A percentile compares a stretch with the other conserved stretches of the same genome.
phyloP scores from a whole-genome alignment of 2,329 filamentous ascomycete species.

The Biscogniauxia sp. region DNA sequence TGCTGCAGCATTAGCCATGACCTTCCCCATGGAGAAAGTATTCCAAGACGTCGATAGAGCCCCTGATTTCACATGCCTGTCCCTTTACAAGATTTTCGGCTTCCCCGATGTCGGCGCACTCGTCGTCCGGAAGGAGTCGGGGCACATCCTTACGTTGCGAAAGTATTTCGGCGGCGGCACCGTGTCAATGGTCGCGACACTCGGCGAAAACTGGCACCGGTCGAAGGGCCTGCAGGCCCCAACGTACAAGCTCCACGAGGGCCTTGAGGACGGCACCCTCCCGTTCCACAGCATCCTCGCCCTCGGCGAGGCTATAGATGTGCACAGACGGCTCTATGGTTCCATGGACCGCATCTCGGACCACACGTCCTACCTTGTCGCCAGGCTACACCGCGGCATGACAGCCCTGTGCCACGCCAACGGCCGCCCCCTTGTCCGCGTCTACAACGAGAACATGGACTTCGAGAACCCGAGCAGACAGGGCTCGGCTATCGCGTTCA shows the following conservation, averaged over 20 bases:
- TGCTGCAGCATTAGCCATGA: slow-evolving; percentile 64
- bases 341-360: slow-evolving; percentile 57
- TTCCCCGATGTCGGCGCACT: slow-evolving; percentile 64
- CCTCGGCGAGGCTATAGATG: slow-evolving; percentile 56
- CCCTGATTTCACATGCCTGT: slow-evolving; percentile 61
- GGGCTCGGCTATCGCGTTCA: slow-evolving; percentile 64
- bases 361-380: slow-evolving; percentile 54
- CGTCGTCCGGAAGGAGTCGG: slow-evolving; percentile 54
- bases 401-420: slow-evolving; percentile 50
- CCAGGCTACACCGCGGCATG: slow-evolving; percentile 48
- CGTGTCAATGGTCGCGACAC: slow-evolving; percentile 56
- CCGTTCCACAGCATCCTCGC: slow-evolving; percentile 66
- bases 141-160: slow-evolving; percentile 51
- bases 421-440: slow-evolving; percentile 46
- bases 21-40: slow-evolving; percentile 50
- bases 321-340: slow-evolving; percentile 54
- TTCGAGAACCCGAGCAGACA: slow-evolving; percentile 53
- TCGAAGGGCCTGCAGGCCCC: slow-evolving; percentile 44
- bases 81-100: slow-evolving; percentile 66
- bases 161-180: slow-evolving; percentile 70
- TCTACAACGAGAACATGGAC: slow-evolving; percentile 53
- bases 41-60: slow-evolving; percentile 49
- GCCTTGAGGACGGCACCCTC: slow-evolving; percentile 65
- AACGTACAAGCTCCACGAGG: slow-evolving; percentile 52
- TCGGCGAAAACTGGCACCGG: slow-evolving; percentile 52